These are phyloP conservation scores for Vigna angularis DNA, from an alignment of 306 rosid species.

Conservation along the genomic window DNA sequence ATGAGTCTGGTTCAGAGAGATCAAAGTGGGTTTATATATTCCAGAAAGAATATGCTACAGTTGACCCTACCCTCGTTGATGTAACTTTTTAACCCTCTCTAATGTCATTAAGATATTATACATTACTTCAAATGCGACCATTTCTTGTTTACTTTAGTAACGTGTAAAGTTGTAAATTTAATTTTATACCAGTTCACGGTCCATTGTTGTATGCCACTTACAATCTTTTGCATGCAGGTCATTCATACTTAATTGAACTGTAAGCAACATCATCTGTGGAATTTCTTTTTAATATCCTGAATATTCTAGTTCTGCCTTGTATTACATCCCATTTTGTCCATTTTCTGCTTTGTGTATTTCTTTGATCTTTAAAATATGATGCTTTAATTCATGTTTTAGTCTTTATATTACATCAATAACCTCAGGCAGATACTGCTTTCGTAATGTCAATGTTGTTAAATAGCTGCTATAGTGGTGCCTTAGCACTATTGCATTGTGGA, in stretches of 20 bases:
- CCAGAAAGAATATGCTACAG: constrained; percentile 91
- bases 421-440: constrained; percentile 21
- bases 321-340: not conserved
- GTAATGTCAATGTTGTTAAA: not conserved
- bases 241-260: constrained; percentile 33
- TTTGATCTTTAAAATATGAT: constrained; percentile 12
- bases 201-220: constrained; percentile 25
- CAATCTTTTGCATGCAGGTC: constrained; percentile 9
- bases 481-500: too few relatives aligned
- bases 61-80: constrained; percentile 70
- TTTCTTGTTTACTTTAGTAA: not conserved
- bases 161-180: not conserved
- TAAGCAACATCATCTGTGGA: constrained; percentile 17
- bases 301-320: constrained; percentile 16
- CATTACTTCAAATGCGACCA: not conserved
- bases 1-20: constrained; percentile 49
- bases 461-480: too few relatives aligned
- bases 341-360: not conserved
- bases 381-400: constrained; percentile 12
- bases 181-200: constrained; percentile 23
- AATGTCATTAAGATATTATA: constrained; percentile 13
- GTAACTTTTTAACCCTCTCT: constrained; percentile 44
- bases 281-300: constrained; percentile 8
- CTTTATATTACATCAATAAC: constrained; percentile 22
- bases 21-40: constrained; percentile 78